A percentile compares a stretch with the other conserved stretches of the same genome.
Evolutionary conservation across 805 yeast genomes (phyloP).

Genomic region (Wickerhamomyces canadensis): DNA sequence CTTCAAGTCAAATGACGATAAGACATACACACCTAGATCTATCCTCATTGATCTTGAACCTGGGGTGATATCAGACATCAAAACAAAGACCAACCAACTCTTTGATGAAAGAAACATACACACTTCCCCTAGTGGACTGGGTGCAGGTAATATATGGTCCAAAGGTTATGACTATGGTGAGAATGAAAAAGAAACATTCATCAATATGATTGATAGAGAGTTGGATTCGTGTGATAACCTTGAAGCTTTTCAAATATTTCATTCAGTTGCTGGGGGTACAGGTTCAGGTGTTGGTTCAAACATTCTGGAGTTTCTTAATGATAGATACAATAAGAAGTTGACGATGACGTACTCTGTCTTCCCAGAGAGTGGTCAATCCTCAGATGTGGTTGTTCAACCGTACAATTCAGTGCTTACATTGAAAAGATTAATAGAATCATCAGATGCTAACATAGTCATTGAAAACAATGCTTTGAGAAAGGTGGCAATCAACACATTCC

Average conservation of each 20-base stretch:
- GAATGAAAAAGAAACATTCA: constrained; percentile 60
- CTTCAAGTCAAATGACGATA: constrained; percentile 69
- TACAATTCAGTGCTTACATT: constrained; percentile 84
- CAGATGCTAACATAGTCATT: constrained; percentile 84
- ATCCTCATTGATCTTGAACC: constrained; percentile 87
- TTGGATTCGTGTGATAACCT: constrained; percentile 84
- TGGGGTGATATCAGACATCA: constrained; percentile 67
- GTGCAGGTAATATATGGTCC: constrained; percentile 97
- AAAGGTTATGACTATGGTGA: constrained; percentile 79
- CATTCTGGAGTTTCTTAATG: constrained; percentile 70
- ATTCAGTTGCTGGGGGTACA: constrained; percentile 97
- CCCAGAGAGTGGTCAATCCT: constrained; percentile 70
- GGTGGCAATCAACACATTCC: constrained; percentile 60
- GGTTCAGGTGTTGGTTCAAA: constrained; percentile 94
- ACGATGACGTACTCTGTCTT: constrained; percentile 83
- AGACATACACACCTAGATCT: constrained; percentile 84
- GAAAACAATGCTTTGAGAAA: constrained; percentile 82
- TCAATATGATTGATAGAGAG: constrained; percentile 84
- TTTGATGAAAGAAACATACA: constrained; percentile 82
- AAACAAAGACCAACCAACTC: constrained; percentile 47
- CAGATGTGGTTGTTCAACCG: constrained; percentile 98
- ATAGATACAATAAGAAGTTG: constrained; percentile 76
- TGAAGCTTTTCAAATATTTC: constrained; percentile 86
- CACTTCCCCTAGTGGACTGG: constrained; percentile 74
- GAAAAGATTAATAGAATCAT: constrained; percentile 72